Base-by-base conservation (phyloP, 352 stramenopile species). In the Globisporangium megalacanthum region DNA sequence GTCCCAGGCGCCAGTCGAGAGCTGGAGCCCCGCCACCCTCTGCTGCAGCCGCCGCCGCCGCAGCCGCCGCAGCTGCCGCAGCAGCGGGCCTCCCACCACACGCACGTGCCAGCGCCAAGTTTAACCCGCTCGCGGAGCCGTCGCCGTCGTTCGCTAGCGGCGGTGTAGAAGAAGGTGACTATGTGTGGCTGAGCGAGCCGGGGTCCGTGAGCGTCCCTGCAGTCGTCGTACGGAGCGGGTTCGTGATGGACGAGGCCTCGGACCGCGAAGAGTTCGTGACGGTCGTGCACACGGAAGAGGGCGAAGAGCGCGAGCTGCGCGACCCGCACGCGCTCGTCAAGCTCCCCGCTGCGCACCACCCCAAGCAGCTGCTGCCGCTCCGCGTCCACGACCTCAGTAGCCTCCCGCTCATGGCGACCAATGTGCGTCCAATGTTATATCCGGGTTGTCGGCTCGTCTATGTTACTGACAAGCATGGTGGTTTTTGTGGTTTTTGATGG, bases 211-310 rank as follows among this genome's bases (percentile, higher is more conserved):
- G 75, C 49, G 69, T 79, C 1, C 74, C 80, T 1, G 80, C 80
- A 0, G 61, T 87, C 17, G 74, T 91, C 17, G 75, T 88, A 41
- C 81, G 81, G 22, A 75, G 70, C 20, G 81, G 81, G 0, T 91
- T 77, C 42, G 36, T 82, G 13, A 83, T 78, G 36, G 77, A 89
- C 52, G 70, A 77, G n/a, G 69, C 70, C 15, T 77, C 65, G 20
- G 78, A 87, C 22, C 61, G 77, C 51, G 81, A 91, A 60, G 70
- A 89, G 42, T 77, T 83, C 19, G 73, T 91, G 45, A 82, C 75
- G 22, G 72, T 91, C 14, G 79, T 93, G 10, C 83, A 93, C 65
- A 93, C 83, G 9, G 83, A 93, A 33, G 83, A 93, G 45, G 80
- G 80, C 22, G 83, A 93, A 54, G 83, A 93, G 61, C 78, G 80